Conservation (phyloP, 305 asterid genomes). For the Fraxinus paxiana region DNA sequence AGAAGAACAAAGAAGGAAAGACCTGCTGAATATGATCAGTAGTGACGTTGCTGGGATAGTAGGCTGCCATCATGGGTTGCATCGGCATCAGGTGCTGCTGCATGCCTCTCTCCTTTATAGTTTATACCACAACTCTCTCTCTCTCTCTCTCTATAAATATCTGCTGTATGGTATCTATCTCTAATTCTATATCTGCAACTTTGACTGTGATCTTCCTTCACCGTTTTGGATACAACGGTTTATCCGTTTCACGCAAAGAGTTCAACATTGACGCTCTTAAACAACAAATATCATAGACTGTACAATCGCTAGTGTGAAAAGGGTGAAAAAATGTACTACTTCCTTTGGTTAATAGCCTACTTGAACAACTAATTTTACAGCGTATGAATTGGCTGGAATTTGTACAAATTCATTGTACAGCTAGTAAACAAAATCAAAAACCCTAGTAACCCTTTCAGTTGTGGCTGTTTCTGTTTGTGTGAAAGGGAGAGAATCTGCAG, state of each 20-base stretch:
- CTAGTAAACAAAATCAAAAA: background rate
- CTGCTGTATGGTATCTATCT: conserved; percentile 9
- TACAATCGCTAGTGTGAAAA: background rate
- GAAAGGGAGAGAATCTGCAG: conserved; percentile 30
- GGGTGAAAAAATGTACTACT: background rate
- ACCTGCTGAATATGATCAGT: conserved; percentile 83
- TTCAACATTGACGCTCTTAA: background rate
- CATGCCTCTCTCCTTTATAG: conserved; percentile 32
- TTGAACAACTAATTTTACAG: too few species aligned
- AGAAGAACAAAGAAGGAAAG: background rate
- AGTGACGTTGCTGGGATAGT: conserved; percentile 70
- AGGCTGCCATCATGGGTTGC: conserved; percentile 86
- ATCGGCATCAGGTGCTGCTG: conserved; percentile 80
- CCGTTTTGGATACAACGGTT: conserved; percentile 16
- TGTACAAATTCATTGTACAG: too few species aligned
- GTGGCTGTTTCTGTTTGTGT: background rate
- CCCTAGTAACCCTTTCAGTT: background rate
- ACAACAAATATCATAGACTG: background rate
- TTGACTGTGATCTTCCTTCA: conserved; percentile 28
- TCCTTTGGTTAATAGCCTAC: too few species aligned
- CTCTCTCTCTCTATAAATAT: conserved; percentile 16
- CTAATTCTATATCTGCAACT: conserved; percentile 8
- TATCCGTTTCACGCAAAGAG: conserved; percentile 14
- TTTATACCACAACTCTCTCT: conserved; percentile 24
- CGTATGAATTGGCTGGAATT: too few species aligned